A percentile compares a stretch with the other conserved stretches of the same genome.
Evolutionary conservation across 108 stramenopile species (phyloP).

Genomic region (Cyclostephanos invisitatus): DNA sequence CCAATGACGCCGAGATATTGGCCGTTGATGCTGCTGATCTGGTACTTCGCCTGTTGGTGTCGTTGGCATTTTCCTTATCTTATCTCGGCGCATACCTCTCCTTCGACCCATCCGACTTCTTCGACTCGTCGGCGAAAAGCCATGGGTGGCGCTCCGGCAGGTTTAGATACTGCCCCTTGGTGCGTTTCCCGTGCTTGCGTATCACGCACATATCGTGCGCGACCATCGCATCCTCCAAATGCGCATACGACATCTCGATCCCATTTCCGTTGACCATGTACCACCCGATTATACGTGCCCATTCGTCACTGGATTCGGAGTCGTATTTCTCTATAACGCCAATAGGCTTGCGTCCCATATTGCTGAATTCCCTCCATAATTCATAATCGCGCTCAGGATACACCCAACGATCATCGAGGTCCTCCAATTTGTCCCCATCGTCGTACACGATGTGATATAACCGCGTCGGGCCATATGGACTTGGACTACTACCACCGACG

Average conservation of each 20-base stretch:
- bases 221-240: not conserved
- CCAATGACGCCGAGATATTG: no score
- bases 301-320: no score
- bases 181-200: not conserved
- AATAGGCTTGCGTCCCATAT: no score
- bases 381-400: slow-evolving; percentile 4
- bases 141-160: slow-evolving; percentile 9
- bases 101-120: not conserved
- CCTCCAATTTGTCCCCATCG: slow-evolving; percentile 13
- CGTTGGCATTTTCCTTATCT: slow-evolving; percentile 4
- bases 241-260: not conserved
- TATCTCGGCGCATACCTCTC: no score
- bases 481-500: not conserved
- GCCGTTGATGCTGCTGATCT: not conserved
- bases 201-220: no score
- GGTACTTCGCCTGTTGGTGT: not conserved
- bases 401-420: slow-evolving; percentile 12
- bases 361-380: not conserved
- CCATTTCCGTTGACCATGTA: slow-evolving; percentile 4
- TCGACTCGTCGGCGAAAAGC: not conserved
- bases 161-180: slow-evolving; percentile 14
- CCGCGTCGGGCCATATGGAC: slow-evolving; percentile 11
- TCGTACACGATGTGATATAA: slow-evolving; percentile 5
- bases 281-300: not conserved
- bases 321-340: no score